Evolutionary conservation across 352 stramenopile genomes (phyloP).

Genomic region (Phytophthora fragariae): DNA sequence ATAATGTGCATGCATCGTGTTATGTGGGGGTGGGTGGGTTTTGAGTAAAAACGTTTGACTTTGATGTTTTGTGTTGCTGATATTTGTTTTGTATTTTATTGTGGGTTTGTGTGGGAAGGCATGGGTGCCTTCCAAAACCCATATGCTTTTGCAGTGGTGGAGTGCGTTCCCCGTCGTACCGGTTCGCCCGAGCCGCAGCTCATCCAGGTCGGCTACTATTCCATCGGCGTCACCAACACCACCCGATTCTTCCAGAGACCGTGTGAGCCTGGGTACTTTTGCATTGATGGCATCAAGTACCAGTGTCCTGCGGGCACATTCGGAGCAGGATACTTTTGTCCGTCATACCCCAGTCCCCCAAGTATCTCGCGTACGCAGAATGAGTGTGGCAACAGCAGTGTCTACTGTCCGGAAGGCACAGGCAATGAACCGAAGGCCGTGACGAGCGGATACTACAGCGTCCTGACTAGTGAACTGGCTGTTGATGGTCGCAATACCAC

Average conservation of each 20-base stretch:
- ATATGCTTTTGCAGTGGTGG: no score
- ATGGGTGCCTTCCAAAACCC: no score
- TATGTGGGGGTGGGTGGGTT: no score
- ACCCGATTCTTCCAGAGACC: slow-evolving; percentile 68
- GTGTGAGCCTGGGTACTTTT: slow-evolving; percentile 85
- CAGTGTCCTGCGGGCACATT: slow-evolving; percentile 82
- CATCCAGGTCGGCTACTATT: slow-evolving; percentile 72
- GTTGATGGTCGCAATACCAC: slow-evolving; percentile 59
- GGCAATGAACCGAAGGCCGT: slow-evolving; percentile 57
- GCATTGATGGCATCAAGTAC: slow-evolving; percentile 61
- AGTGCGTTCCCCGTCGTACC: slow-evolving; percentile 36
- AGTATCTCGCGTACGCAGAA: slow-evolving; percentile 53
- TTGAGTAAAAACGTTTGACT: no score
- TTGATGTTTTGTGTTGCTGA: no score
- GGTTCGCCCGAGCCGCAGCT: slow-evolving; percentile 44
- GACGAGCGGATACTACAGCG: slow-evolving; percentile 58
- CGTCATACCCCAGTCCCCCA: slow-evolving; percentile 55
- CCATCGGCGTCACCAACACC: slow-evolving; percentile 56
- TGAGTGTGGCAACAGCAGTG: slow-evolving; percentile 56
- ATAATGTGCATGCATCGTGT: no score
- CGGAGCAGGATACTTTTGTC: slow-evolving; percentile 80
- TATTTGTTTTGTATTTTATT: no score
- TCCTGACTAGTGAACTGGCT: slow-evolving; percentile 46
- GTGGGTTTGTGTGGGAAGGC: no score
- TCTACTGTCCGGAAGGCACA: slow-evolving; percentile 70